These are phyloP conservation scores for Anisogramma anomala DNA, from an alignment of 2,329 filamentous ascomycete genomes.

Conservation along the genomic window DNA sequence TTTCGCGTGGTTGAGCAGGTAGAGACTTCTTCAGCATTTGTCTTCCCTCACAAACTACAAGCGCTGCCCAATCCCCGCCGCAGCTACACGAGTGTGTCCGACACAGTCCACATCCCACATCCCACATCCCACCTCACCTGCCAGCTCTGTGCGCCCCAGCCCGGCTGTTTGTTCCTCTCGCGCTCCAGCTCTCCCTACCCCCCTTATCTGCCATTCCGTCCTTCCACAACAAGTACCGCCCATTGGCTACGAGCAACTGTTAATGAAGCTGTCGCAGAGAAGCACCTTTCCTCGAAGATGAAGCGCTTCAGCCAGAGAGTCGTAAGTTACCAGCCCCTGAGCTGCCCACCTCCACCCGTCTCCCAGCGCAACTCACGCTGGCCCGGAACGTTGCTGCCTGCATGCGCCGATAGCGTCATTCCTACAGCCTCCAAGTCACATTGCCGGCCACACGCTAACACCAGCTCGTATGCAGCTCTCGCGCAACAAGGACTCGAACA, in stretches of 20 bases:
- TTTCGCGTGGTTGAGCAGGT: conserved; percentile 15
- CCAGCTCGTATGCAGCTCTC: conserved; percentile 55
- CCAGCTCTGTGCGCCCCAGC: conserved; percentile 1
- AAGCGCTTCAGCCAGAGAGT: conserved; percentile 97
- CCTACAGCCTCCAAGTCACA: conserved; percentile 1
- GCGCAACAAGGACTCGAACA: conserved; percentile 75
- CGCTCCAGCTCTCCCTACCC: not conserved
- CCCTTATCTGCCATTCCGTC: not conserved
- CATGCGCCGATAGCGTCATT: conserved; percentile 1
- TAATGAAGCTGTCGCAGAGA: conserved; percentile 13
- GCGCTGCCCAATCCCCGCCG: not conserved
- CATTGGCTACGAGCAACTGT: conserved; percentile 3
- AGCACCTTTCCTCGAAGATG: conserved; percentile 51
- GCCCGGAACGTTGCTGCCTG: not conserved
- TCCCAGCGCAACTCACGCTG: not conserved
- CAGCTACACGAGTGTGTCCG: conserved; percentile 2
- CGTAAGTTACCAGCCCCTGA: conserved; percentile 48
- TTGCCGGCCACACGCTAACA: conserved; percentile 4
- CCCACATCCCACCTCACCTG: not conserved
- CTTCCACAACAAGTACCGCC: not conserved
- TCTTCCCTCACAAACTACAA: conserved; percentile 4
- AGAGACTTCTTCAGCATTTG: conserved; percentile 14
- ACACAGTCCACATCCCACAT: not conserved
- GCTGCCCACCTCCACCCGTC: conserved; percentile 13
- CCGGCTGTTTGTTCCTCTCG: not conserved